phyloP scores from a whole-genome alignment of 2,329 filamentous ascomycete species.

The Scytalidium lignicola region DNA sequence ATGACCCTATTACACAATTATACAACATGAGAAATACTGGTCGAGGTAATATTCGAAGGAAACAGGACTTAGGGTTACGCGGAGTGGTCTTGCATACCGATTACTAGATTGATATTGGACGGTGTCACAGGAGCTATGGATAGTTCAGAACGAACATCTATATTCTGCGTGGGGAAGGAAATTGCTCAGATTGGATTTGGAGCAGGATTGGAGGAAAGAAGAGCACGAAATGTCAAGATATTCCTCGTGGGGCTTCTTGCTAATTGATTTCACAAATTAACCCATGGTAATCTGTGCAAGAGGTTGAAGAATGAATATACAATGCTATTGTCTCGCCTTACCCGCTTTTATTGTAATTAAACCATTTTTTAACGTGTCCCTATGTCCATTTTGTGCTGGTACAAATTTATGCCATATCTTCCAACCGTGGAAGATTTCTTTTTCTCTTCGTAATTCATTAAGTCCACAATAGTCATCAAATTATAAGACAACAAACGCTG shows the following conservation, averaged over 20 bases:
- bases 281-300: no score
- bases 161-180: conserved; percentile 47
- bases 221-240: conserved; percentile 34
- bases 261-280: conserved; percentile 7
- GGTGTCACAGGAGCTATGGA: conserved; percentile 39
- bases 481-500: no score
- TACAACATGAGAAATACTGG: conserved; percentile 15
- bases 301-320: not conserved
- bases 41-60: conserved; percentile 56
- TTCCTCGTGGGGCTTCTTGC: conserved; percentile 26
- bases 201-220: conserved; percentile 44
- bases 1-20: not conserved
- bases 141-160: conserved; percentile 36
- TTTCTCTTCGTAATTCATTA: not conserved
- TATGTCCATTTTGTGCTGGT: not conserved
- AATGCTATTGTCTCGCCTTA: not conserved
- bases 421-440: not conserved
- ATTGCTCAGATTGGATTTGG: conserved; percentile 50
- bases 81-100: conserved; percentile 58
- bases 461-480: not conserved
- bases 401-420: not conserved
- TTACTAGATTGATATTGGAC: conserved; percentile 42
- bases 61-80: conserved; percentile 63
- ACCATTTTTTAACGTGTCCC: not conserved
- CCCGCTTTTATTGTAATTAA: not conserved